phyloP scores from a whole-genome alignment of 768 basidiomycete species.

The Cubamyces sp. region DNA sequence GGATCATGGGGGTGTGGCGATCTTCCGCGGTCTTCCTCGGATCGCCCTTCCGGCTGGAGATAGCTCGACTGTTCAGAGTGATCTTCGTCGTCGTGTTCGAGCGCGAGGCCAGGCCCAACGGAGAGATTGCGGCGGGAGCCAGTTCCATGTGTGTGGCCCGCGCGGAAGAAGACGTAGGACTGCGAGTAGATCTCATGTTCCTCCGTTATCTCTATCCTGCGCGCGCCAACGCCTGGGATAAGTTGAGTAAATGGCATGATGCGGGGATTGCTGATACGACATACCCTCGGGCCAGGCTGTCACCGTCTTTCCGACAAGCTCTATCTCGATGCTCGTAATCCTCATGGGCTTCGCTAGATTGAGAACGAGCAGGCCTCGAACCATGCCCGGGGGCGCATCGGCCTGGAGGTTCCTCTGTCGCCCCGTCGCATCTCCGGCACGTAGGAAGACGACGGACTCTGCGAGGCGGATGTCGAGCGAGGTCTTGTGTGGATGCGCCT shows the following conservation, averaged over 20 bases:
- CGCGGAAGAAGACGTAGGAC: slow-evolving; percentile 73
- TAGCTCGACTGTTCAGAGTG: slow-evolving; percentile 38
- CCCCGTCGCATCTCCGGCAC: slow-evolving; percentile 42
- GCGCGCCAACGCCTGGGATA: slow-evolving; percentile 60
- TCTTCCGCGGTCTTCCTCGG: slow-evolving; percentile 28
- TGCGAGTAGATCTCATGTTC: slow-evolving; percentile 75
- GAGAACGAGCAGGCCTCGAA: slow-evolving; percentile 69
- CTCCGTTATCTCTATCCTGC: slow-evolving; percentile 77
- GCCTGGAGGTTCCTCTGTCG: slow-evolving; percentile 36
- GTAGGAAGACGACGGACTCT: slow-evolving; percentile 59
- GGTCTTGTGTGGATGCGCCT: slow-evolving; percentile 39
- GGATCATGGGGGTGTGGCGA: slow-evolving; percentile 18
- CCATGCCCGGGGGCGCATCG: slow-evolving; percentile 53
- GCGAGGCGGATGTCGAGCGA: slow-evolving; percentile 51
- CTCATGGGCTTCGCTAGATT: slow-evolving; percentile 76
- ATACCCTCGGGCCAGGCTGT: slow-evolving; percentile 89
- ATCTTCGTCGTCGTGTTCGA: slow-evolving; percentile 42
- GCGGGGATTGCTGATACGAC: slow-evolving; percentile 25
- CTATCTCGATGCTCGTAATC: slow-evolving; percentile 84
- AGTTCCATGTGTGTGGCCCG: slow-evolving; percentile 45
- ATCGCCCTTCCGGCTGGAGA: slow-evolving; percentile 31
- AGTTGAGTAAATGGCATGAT: slow-evolving; percentile 1
- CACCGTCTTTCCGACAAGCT: slow-evolving; percentile 69
- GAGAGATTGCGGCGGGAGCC: slow-evolving; percentile 52
- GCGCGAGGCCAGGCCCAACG: slow-evolving; percentile 54